Evolutionary conservation across 257 asterid species (phyloP).

Genomic region (Gynochthodes officinalis): DNA sequence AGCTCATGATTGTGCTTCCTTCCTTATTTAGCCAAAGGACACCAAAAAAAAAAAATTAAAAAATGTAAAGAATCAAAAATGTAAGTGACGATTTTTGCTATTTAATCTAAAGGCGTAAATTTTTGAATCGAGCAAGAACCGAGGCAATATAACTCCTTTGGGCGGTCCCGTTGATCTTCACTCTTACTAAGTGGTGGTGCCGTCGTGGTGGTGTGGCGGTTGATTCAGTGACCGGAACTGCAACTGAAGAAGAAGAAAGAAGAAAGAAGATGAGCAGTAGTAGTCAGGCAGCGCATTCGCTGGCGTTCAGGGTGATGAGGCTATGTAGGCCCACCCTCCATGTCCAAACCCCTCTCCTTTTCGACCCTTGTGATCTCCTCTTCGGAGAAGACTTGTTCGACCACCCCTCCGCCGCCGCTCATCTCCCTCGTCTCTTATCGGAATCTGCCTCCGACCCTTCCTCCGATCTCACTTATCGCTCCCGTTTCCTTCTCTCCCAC

Average conservation of each 20-base stretch:
- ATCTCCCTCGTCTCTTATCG: constrained; percentile 65
- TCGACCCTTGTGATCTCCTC: constrained; percentile 84
- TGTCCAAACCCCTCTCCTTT: constrained; percentile 71
- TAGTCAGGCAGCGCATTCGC: constrained; percentile 66
- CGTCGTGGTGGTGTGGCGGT: too few relatives aligned
- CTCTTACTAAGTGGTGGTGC: too few relatives aligned
- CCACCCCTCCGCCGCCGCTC: constrained; percentile 70
- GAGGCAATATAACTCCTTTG: too few relatives aligned
- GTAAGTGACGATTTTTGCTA: too few relatives aligned
- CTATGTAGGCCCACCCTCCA: constrained; percentile 86
- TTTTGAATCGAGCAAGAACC: too few relatives aligned
- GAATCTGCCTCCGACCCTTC: constrained; percentile 38
- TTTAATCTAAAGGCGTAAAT: too few relatives aligned
- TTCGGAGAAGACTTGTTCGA: constrained; percentile 94
- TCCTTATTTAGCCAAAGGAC: too few relatives aligned
- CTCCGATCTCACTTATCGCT: constrained; percentile 76
- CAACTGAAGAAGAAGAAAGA: neutral
- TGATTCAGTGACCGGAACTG: neutral
- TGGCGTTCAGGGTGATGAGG: constrained; percentile 94
- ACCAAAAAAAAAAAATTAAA: too few relatives aligned
- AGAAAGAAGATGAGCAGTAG: constrained; percentile 44
- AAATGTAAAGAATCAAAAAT: too few relatives aligned
- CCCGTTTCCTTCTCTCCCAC: constrained; percentile 72
- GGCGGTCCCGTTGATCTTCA: too few relatives aligned
- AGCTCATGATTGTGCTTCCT: too few relatives aligned